These are phyloP conservation scores for Monilinia laxa DNA, from an alignment of 2,329 filamentous ascomycete species.

Conservation along the genomic window DNA sequence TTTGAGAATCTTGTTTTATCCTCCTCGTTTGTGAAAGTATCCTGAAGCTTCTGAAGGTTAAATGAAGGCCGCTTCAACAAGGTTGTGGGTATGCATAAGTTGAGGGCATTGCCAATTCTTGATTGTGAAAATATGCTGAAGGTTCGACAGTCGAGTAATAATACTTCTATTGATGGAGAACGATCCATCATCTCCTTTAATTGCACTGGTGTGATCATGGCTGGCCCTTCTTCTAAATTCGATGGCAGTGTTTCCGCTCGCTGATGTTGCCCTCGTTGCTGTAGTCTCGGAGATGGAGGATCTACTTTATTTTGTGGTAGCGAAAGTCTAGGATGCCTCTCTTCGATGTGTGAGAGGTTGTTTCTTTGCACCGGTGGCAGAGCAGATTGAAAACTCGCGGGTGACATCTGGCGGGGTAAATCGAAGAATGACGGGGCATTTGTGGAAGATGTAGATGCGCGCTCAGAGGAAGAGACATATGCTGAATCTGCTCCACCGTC, in stretches of 20 bases:
- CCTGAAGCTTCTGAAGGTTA: slow-evolving; percentile 80
- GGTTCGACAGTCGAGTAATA: slow-evolving; percentile 84
- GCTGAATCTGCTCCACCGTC: slow-evolving; percentile 51
- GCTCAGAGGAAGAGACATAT: slow-evolving; percentile 51
- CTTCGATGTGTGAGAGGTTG: slow-evolving; percentile 43
- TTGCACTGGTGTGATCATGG: slow-evolving; percentile 54
- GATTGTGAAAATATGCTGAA: slow-evolving; percentile 77
- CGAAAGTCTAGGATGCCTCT: slow-evolving; percentile 56
- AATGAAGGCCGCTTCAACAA: slow-evolving; percentile 88
- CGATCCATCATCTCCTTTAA: slow-evolving; percentile 57
- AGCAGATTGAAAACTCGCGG: slow-evolving; percentile 43
- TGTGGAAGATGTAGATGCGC: slow-evolving; percentile 33
- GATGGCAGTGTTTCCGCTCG: slow-evolving; percentile 56
- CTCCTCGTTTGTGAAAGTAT: slow-evolving; percentile 74
- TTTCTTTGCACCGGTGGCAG: slow-evolving; percentile 32
- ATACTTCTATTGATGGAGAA: slow-evolving; percentile 41
- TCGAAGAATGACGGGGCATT: slow-evolving; percentile 42
- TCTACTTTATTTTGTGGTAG: slow-evolving; percentile 50
- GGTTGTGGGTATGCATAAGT: slow-evolving; percentile 92
- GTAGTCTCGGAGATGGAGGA: slow-evolving; percentile 42
- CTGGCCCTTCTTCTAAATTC: slow-evolving; percentile 48
- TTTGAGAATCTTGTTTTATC: slow-evolving; percentile 71
- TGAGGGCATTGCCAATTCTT: slow-evolving; percentile 77
- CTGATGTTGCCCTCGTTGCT: slow-evolving; percentile 30
- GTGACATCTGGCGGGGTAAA: slow-evolving; percentile 50